Base-by-base conservation (phyloP, 2,329 filamentous ascomycete species). In the Immersiporthe knoxdaviesiana region DNA sequence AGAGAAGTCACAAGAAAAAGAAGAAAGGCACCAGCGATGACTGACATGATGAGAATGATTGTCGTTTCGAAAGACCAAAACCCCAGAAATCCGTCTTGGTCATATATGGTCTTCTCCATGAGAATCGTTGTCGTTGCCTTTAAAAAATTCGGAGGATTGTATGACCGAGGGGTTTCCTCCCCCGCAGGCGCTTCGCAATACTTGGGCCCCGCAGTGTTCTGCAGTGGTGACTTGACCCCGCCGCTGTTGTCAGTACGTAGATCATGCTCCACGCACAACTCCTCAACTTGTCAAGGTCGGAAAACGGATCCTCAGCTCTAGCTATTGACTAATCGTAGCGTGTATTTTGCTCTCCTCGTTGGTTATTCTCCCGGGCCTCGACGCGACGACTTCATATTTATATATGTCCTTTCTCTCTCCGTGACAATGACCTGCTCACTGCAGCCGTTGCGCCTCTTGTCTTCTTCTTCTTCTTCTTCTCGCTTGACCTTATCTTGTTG, bases 391-490 rank as follows among this genome's bases (percentile, higher is more conserved):
- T 41, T n/a, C 44, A 41, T 35, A 64, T n/a, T n/a, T 21, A 59
- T 47, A 16, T 47, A 16, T 35, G 35, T 35, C 32, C 30, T 0
- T 32, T n/a, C 44, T 50, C 4, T 30, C 27, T 14, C 39, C n/a
- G 27, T 39, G 27, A 63, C 16, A 30, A 65, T 68, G 68, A 65
- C 50, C 18, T 39, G 35, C 12, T 39, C 62, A 18, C 35, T 63
- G 50, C 65, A 30, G n/a, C 32, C 30, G 2, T n/a, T 24, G 7
- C 39, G 41, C 27, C 18, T 35, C 16, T 11, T 44, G 21, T 39
- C n/a, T 47, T 35, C 11, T 44, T 11, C 56, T 27, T 39, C n/a
- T 47, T 11, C 56, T 27, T 39, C n/a, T 47, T 35, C 11, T 44
- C 35, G 35, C 35, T 52, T 60, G 39, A n/a, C 37, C 16, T 52